A percentile compares a stretch with the other conserved stretches of the same genome.
phyloP scores from a whole-genome alignment of 106 monocot species.

The Hemerocallis citrina region DNA sequence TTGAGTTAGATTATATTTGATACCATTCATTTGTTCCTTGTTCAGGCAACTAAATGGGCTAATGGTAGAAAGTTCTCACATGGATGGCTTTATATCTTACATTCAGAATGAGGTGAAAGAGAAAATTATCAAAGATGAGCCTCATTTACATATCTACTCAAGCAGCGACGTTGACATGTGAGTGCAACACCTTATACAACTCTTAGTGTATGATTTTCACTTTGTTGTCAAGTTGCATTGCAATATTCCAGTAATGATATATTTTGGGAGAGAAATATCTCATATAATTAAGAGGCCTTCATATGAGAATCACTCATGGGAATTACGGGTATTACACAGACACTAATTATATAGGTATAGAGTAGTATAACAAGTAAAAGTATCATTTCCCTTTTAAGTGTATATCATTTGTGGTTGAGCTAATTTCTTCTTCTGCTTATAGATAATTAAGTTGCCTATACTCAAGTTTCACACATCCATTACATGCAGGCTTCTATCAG shows the following conservation, averaged over 20 bases:
- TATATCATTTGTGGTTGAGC: too few species aligned
- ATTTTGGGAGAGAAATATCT: too few species aligned
- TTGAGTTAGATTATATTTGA: not conserved
- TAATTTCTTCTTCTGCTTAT: not conserved
- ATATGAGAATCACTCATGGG: too few species aligned
- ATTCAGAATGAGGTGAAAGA: slow-evolving; percentile 80
- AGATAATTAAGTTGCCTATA: not conserved
- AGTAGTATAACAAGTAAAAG: too few species aligned
- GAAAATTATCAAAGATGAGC: slow-evolving; percentile 63
- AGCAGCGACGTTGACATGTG: slow-evolving; percentile 75
- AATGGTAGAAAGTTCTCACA: slow-evolving; percentile 35
- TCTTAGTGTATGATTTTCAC: not conserved
- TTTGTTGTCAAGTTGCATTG: not conserved
- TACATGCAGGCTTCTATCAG: slow-evolving; percentile 45
- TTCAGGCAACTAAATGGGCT: slow-evolving; percentile 63
- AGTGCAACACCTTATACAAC: slow-evolving; percentile 14
- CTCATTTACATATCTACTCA: slow-evolving; percentile 79
- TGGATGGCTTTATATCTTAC: slow-evolving; percentile 82
- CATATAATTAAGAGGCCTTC: too few species aligned
- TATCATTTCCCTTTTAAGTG: too few species aligned
- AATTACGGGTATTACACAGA: too few species aligned
- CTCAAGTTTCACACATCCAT: not conserved
- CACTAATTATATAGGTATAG: too few species aligned
- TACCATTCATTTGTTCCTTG: not conserved
- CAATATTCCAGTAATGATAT: too few species aligned